Percentiles rank a stretch among this genome's conserved stretches.
Conservation (phyloP, 1,284 basidiomycete species). For the Microbotryum scabiosae region DNA sequence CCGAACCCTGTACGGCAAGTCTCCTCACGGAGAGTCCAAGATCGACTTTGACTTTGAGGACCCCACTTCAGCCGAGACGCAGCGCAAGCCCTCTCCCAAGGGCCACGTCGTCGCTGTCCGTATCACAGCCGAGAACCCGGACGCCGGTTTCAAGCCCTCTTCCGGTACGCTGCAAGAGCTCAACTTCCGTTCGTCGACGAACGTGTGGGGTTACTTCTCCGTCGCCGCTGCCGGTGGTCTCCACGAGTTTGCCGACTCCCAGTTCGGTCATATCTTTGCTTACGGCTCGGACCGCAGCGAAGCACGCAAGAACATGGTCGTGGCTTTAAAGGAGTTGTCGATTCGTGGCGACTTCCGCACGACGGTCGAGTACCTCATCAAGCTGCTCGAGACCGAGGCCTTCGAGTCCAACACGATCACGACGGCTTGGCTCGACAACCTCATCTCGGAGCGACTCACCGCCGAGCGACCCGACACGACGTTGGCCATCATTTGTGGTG, state of each 20-base stretch:
- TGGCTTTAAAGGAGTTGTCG: constrained; percentile 95
- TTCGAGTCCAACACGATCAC: constrained; percentile 98
- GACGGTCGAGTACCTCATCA: constrained; percentile 76
- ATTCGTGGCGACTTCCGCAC: constrained; percentile 99
- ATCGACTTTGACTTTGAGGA: constrained; percentile 95
- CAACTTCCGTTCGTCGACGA: constrained; percentile 98
- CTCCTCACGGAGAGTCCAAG: constrained; percentile 72
- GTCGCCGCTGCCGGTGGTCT: constrained; percentile 90
- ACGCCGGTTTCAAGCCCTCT: constrained; percentile 99
- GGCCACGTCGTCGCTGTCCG: constrained; percentile 98
- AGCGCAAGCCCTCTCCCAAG: constrained; percentile 92
- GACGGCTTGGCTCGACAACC: constrained; percentile 95
- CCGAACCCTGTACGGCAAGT: constrained; percentile 89
- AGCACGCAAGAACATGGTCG: constrained; percentile 98
- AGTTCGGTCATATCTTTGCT: constrained; percentile 98
- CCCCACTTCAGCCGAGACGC: constrained; percentile 74
- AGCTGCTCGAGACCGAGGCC: constrained; percentile 83
- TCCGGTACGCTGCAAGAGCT: constrained; percentile 94
- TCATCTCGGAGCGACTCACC: constrained; percentile 91
- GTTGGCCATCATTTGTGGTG: constrained; percentile 91
- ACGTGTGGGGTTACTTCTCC: constrained; percentile 99
- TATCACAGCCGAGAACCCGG: constrained; percentile 98
- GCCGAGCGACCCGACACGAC: constrained; percentile 90
- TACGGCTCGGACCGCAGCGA: constrained; percentile 95
- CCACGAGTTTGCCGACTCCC: constrained; percentile 96